Evolutionary conservation across 163 green algal genomes (phyloP).

Genomic region (Prototheca stagnorum): DNA sequence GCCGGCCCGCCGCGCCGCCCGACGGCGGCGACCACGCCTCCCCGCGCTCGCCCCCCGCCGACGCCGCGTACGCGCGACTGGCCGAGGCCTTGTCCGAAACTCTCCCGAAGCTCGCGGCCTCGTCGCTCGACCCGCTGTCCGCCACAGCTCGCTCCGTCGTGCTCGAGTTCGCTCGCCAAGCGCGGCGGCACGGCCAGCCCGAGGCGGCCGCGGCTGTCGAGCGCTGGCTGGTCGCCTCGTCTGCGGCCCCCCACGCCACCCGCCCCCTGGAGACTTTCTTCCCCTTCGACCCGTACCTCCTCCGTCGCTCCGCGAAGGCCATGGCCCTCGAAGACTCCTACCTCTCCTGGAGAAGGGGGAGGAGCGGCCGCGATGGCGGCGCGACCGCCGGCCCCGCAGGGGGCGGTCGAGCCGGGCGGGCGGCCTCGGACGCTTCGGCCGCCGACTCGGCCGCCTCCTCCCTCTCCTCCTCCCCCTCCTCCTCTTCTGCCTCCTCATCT

Average conservation of each 20-base stretch:
- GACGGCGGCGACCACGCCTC: not conserved
- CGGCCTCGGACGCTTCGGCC: no score
- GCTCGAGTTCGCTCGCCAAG: constrained; percentile 57
- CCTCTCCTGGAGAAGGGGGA: constrained; percentile 16
- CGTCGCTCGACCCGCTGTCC: constrained; percentile 42
- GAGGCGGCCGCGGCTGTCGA: constrained; percentile 15
- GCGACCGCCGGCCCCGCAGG: no score
- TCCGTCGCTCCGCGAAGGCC: constrained; percentile 40
- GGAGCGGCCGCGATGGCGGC: no score
- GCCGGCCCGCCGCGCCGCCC: not conserved
- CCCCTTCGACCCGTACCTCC: constrained; percentile 85
- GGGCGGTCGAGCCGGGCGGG: no score
- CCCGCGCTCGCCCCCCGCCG: not conserved
- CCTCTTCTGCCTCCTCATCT: no score
- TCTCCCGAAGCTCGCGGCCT: constrained; percentile 31
- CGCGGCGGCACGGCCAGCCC: constrained; percentile 10
- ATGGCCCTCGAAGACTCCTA: constrained; percentile 32
- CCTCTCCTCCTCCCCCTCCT: no score
- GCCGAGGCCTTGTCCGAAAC: constrained; percentile 4
- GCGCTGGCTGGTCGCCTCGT: constrained; percentile 9
- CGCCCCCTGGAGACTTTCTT: constrained; percentile 80
- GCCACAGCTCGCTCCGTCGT: constrained; percentile 49
- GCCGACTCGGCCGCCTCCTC: no score
- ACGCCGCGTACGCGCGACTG: constrained; percentile 5
- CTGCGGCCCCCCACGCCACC: not conserved